Evolutionary conservation across 352 stramenopile species (phyloP).

Genomic region (Phytopythium helicoides): DNA sequence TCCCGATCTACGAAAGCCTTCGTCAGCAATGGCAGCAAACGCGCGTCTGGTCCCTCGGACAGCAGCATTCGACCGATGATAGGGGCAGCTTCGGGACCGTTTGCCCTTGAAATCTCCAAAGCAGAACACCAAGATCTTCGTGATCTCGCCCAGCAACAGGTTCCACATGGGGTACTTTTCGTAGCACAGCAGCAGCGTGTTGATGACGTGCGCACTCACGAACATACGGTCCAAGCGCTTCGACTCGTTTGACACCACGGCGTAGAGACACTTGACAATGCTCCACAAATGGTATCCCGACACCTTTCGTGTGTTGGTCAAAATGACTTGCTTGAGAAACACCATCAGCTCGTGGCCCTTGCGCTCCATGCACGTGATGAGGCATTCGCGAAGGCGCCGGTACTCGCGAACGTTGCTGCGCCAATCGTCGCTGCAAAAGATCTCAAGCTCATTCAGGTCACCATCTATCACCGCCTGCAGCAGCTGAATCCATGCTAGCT

Average conservation of each 20-base stretch:
- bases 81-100: slow-evolving; percentile 71
- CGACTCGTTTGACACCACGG: slow-evolving; percentile 74
- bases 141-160: slow-evolving; percentile 76
- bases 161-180: slow-evolving; percentile 81
- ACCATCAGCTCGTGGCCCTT: slow-evolving; percentile 81
- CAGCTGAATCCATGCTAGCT: slow-evolving; percentile 66
- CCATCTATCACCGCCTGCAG: slow-evolving; percentile 76
- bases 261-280: slow-evolving; percentile 75
- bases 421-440: slow-evolving; percentile 89
- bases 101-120: slow-evolving; percentile 88
- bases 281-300: slow-evolving; percentile 74
- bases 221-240: slow-evolving; percentile 85
- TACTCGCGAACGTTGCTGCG: slow-evolving; percentile 87
- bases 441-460: slow-evolving; percentile 79
- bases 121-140: slow-evolving; percentile 83
- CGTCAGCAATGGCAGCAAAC: slow-evolving; percentile 57
- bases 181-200: slow-evolving; percentile 72
- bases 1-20: slow-evolving; percentile 50
- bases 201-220: slow-evolving; percentile 63
- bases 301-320: slow-evolving; percentile 53
- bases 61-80: slow-evolving; percentile 71
- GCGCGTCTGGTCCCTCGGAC: slow-evolving; percentile 46
- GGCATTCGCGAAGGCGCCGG: slow-evolving; percentile 63
- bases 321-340: slow-evolving; percentile 77
- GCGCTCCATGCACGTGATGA: slow-evolving; percentile 83